phyloP scores from a whole-genome alignment of 768 basidiomycete species.

The Amanita pallidorosea region DNA sequence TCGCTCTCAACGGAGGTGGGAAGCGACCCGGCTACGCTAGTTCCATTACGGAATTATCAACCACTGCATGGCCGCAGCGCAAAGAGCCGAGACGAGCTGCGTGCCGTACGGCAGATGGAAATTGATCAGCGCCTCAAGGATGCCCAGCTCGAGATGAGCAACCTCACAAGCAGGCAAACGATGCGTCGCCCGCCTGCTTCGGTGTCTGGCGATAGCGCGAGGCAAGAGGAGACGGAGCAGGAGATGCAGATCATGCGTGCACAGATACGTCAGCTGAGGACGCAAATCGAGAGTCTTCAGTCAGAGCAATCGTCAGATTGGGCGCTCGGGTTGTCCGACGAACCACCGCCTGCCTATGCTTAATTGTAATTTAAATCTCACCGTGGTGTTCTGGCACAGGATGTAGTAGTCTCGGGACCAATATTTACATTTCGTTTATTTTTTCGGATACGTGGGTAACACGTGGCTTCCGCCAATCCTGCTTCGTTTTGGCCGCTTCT shows the following conservation, averaged over 20 bases:
- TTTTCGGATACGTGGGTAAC: too few relatives aligned
- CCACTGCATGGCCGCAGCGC: neutral
- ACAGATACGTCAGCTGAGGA: conserved; percentile 6
- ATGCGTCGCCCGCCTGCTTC: neutral
- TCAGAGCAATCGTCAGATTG: conserved; percentile 7
- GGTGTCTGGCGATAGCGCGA: neutral
- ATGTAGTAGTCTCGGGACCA: too few relatives aligned
- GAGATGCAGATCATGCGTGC: conserved; percentile 4
- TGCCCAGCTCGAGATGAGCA: conserved; percentile 1
- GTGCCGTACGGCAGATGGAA: conserved; percentile 1
- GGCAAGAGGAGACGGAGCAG: neutral
- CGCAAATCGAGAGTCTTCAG: conserved; percentile 7
- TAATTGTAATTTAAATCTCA: too few relatives aligned
- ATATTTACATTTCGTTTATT: too few relatives aligned
- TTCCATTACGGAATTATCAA: neutral
- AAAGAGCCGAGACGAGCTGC: neutral
- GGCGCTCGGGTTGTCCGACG: conserved; percentile 8
- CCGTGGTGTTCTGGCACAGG: too few relatives aligned
- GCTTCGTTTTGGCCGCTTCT: too few relatives aligned
- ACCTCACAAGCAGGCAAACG: neutral
- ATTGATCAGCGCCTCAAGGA: neutral
- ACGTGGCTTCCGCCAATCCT: too few relatives aligned
- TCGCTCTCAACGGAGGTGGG: neutral
- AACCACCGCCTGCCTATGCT: neutral
- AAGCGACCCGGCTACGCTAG: neutral